Evolutionary conservation across 1,284 basidiomycete species (phyloP).

Genomic region (Austroboletus sp.): DNA sequence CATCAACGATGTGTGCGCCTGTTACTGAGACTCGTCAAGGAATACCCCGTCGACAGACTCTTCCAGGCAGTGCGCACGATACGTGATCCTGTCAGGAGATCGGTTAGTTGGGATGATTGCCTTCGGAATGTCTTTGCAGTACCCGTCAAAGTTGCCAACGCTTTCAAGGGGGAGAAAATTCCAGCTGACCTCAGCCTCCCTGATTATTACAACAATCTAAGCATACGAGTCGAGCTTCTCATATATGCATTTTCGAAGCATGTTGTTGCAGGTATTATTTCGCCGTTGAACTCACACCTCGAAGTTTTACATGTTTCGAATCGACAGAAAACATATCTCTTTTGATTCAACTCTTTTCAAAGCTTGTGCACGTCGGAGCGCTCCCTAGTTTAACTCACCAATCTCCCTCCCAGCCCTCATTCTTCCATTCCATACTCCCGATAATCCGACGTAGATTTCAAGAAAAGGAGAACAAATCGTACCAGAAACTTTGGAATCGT

Average conservation of each 20-base stretch:
- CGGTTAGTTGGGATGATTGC: conserved; percentile 60
- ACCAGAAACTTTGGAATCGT: conserved; percentile 47
- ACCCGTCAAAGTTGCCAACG: conserved; percentile 65
- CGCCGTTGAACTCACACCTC: neutral
- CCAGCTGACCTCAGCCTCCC: conserved; percentile 48
- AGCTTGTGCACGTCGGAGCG: conserved; percentile 57
- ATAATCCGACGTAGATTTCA: conserved; percentile 42
- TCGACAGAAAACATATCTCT: conserved; percentile 29
- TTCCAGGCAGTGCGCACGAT: conserved; percentile 45
- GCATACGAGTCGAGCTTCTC: conserved; percentile 52
- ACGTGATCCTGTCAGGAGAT: conserved; percentile 25
- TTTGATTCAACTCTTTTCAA: conserved; percentile 52
- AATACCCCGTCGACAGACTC: conserved; percentile 66
- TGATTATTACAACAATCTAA: conserved; percentile 47
- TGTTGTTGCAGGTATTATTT: conserved; percentile 29
- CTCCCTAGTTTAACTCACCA: conserved; percentile 48
- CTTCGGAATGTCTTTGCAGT: conserved; percentile 55
- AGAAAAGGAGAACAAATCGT: conserved; percentile 27
- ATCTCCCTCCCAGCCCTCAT: conserved; percentile 56
- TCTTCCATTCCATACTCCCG: conserved; percentile 48
- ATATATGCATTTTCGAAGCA: conserved; percentile 29
- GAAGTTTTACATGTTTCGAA: conserved; percentile 11
- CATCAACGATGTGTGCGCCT: conserved; percentile 44
- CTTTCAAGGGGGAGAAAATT: conserved; percentile 37
- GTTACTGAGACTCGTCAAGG: conserved; percentile 47